Base-by-base conservation (phyloP, 495 filamentous ascomycete species). In the Cudoniella acicularis region DNA sequence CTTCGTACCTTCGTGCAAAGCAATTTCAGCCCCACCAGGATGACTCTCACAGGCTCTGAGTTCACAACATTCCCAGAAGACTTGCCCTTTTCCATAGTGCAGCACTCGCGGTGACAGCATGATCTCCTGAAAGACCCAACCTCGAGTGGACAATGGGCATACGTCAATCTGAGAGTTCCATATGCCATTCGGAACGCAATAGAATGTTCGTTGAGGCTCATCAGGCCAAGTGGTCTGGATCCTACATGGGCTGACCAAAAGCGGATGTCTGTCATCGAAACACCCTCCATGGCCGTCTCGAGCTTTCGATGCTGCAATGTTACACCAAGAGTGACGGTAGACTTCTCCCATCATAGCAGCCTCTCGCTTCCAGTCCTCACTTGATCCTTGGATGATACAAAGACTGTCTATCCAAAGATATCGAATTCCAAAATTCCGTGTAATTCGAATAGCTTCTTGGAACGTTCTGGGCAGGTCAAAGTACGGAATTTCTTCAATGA, bases 51-150 rank as follows among this genome's bases (percentile, higher is more conserved):
- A 52, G 23, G 49, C 49, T 24, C 25, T 21, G 17, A 52, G 23
- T 16, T 52, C 49, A n/a, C 25, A 30, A 52, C 49, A 52, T 52
- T 52, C 49, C 49, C 49, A 52, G 23, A 25, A 52, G 6, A 52
- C 25, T 21, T 52, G 49, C 13, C 25, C 49, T 52, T 52, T 52
- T 8, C 21, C 49, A 30, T 16, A 52, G 18, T 52, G 49, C 25
- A 52, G 23, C 25, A 52, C 49, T 24, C 49, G 49, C 26, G 49
- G 49, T 16, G 49, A 52, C 11, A 52, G 49, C 49, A 24, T 25
- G 18, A 24, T 24, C 21, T 52, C 49, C 49, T 52, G 49, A n/a
- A 52, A 52, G 10, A 52, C 49, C 49, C 49, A 52, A 24, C 21
- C 49, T 23, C 49, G 49, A 21, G 45, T 48, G 45, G 45, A 48